phyloP scores from a whole-genome alignment of 441 rosid species.

The Kokia cookei region DNA sequence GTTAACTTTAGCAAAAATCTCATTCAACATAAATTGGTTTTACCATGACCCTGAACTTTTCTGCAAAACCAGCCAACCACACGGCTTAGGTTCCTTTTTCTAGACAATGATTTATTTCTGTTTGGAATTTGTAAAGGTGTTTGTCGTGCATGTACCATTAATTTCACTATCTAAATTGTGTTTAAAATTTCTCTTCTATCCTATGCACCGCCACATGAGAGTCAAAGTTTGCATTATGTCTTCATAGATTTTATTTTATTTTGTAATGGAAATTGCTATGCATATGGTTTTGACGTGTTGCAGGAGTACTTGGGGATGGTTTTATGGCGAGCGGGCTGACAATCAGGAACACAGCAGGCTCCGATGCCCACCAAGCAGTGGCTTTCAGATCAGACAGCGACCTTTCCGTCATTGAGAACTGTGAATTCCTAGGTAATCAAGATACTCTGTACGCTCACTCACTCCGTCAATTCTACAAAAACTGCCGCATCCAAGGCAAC shows the following conservation, averaged over 20 bases:
- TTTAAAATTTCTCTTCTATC: too few species aligned
- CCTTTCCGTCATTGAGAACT: conserved; percentile 59
- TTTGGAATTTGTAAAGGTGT: too few species aligned
- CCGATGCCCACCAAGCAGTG: conserved; percentile 87
- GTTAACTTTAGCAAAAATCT: too few species aligned
- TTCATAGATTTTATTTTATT: not conserved
- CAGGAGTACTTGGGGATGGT: conserved; percentile 86
- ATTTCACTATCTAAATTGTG: too few species aligned
- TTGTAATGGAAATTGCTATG: not conserved
- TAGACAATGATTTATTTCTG: too few species aligned
- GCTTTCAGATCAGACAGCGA: conserved; percentile 92
- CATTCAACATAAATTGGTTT: too few species aligned
- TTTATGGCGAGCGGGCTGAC: conserved; percentile 88
- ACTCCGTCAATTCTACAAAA: conserved; percentile 79
- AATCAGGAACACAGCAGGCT: conserved; percentile 73
- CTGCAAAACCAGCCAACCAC: too few species aligned
- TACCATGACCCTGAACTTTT: too few species aligned
- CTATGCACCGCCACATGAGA: too few species aligned
- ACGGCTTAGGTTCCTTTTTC: too few species aligned
- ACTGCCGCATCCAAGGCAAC: conserved; percentile 72
- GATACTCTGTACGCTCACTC: conserved; percentile 87
- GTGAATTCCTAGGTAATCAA: conserved; percentile 85
- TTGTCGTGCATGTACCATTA: too few species aligned
- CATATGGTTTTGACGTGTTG: conserved; percentile 1
- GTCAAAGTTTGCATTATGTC: too few species aligned